Conservation (phyloP, 1,284 basidiomycete genomes). For the Phlebopus sp. region DNA sequence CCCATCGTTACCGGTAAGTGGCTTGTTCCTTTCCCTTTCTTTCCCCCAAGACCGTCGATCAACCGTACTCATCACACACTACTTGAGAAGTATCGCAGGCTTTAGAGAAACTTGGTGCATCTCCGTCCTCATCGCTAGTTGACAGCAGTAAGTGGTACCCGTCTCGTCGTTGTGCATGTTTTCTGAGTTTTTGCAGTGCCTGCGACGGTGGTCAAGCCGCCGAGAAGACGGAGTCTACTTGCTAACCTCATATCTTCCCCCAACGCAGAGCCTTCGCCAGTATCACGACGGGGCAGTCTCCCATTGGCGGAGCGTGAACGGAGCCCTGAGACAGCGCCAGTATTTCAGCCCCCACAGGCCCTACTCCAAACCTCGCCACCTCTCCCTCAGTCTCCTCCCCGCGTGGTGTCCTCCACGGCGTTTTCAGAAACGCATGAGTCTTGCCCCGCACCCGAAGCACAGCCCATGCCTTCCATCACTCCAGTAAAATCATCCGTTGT, state of each 20-base stretch:
- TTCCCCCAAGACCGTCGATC: too few relatives aligned
- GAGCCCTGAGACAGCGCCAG: neutral
- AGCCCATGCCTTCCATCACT: neutral
- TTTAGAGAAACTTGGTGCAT: neutral
- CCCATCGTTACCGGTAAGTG: slow-evolving; percentile 3
- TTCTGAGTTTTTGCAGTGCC: neutral
- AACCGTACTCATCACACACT: neutral
- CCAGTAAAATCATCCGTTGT: slow-evolving; percentile 15
- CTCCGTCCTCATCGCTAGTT: neutral
- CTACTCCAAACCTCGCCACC: neutral
- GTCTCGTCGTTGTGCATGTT: neutral
- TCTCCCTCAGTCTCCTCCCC: neutral
- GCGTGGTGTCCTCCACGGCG: neutral
- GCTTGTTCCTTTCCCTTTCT: slow-evolving; percentile 1
- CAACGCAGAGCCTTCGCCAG: neutral
- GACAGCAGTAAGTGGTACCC: neutral
- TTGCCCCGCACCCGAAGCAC: neutral
- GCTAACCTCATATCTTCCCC: neutral
- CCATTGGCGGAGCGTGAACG: neutral
- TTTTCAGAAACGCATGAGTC: neutral
- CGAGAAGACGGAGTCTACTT: neutral
- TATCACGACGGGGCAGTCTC: slow-evolving; percentile 1
- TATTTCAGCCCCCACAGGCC: neutral
- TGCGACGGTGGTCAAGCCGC: neutral
- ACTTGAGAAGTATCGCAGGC: neutral